Evolutionary conservation across 2,329 filamentous ascomycete species (phyloP).

Genomic region (Penicillium brasilianum): DNA sequence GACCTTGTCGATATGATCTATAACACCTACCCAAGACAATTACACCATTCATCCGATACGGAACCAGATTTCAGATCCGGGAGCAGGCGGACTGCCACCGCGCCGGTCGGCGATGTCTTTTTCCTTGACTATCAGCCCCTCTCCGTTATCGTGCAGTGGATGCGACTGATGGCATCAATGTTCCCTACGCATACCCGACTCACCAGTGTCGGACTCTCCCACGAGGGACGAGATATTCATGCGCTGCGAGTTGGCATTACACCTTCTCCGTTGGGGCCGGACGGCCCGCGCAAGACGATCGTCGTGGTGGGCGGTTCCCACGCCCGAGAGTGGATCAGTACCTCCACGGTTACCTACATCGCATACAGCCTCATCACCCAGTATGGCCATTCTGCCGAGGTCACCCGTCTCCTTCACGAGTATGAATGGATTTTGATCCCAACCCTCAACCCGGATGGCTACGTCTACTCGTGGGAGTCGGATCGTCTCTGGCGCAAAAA

Average conservation of each 20-base stretch:
- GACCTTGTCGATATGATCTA: constrained; percentile 79
- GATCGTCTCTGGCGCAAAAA: constrained; percentile 97
- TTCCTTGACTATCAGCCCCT: constrained; percentile 92
- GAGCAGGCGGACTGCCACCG: constrained; percentile 40
- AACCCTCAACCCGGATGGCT: constrained; percentile 89
- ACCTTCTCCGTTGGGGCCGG: constrained; percentile 51
- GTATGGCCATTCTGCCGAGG: constrained; percentile 72
- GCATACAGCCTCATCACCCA: constrained; percentile 86
- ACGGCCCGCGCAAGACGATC: constrained; percentile 71
- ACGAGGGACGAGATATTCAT: constrained; percentile 83
- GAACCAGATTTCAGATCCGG: constrained; percentile 38
- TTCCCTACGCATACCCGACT: constrained; percentile 79
- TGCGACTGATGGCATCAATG: constrained; percentile 86
- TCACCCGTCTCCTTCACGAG: constrained; percentile 77
- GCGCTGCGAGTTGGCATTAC: constrained; percentile 76
- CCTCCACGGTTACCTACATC: constrained; percentile 86
- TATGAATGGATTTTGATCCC: constrained; percentile 91
- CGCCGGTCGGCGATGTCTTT: constrained; percentile 69
- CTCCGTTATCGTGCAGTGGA: constrained; percentile 85
- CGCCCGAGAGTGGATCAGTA: constrained; percentile 95
- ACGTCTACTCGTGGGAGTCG: constrained; percentile 88
- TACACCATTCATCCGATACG: constrained; percentile 36
- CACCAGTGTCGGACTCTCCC: constrained; percentile 80
- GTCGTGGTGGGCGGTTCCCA: constrained; percentile 86
- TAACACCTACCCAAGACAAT: constrained; percentile 69